Conservation (phyloP, 2,329 filamentous ascomycete genomes). For the Emergomyces pasteurianus region DNA sequence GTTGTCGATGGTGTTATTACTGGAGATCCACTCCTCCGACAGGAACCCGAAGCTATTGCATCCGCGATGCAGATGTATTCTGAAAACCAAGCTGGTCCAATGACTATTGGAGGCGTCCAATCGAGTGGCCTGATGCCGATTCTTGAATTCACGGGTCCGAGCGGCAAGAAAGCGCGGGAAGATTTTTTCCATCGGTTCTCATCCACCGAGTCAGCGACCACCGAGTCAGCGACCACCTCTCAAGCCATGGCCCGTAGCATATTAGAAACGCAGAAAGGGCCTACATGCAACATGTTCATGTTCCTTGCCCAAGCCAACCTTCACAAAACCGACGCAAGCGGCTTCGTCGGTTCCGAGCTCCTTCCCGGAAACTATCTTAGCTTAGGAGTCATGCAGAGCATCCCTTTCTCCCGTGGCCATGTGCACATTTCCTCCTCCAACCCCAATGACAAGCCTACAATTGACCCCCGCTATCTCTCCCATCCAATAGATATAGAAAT, state of each 20-base stretch:
- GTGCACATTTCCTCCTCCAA: conserved; percentile 19
- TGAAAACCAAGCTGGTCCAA: conserved; percentile 5
- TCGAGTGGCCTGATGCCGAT: conserved; percentile 9
- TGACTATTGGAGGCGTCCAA: conserved; percentile 2
- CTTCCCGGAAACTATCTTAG: conserved; percentile 7
- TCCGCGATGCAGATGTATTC: conserved; percentile 19
- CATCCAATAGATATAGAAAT: conserved; percentile 18
- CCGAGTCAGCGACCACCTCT: background rate
- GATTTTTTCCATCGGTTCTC: background rate
- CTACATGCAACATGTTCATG: conserved; percentile 16
- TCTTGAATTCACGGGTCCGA: conserved; percentile 2
- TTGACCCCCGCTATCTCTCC: conserved; percentile 23
- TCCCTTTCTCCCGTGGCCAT: conserved; percentile 22
- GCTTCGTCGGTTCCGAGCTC: background rate
- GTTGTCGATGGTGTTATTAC: conserved; percentile 24
- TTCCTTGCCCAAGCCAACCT: conserved; percentile 20
- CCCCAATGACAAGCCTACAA: conserved; percentile 13
- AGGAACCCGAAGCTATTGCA: conserved; percentile 35
- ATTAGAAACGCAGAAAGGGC: background rate
- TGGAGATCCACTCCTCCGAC: conserved; percentile 19
- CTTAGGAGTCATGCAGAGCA: conserved; percentile 16
- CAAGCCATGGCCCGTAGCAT: background rate
- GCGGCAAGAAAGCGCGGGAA: background rate
- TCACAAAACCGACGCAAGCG: conserved; percentile 9
- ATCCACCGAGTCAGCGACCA: background rate